Evolutionary conservation across 2,329 filamentous ascomycete genomes (phyloP), one percentile per base, ranked within the genome.

Genomic region (Amylocarpus encephaloides): DNA sequence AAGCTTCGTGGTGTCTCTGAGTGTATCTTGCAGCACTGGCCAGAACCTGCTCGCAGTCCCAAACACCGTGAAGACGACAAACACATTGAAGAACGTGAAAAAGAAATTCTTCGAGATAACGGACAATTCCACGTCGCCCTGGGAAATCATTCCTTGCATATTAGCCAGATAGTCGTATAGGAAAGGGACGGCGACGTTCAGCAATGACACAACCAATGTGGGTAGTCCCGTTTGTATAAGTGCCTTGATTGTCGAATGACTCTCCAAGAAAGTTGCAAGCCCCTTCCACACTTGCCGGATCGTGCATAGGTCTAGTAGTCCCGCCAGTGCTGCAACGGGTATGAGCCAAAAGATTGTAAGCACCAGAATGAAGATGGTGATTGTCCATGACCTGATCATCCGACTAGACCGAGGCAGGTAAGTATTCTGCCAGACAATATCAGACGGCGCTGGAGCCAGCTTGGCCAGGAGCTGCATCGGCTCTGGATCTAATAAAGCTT

Each of bases 41-140:
- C 82, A 82, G 63, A 95, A 87, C 48, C 84, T 81, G 35, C 85
- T 82, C 1, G 82, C 88, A 4, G 90, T 89, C 48, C 86, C 87
- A 41, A 95, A 87, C 22, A 93, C 78, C 1, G 92, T 94, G 67
- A 97, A 96, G 40, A 97, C 81, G 45, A 97, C 79, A 70, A 98
- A 98, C 50, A 97, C 88, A 70, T 98, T 98, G 79, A 98, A 97
- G 70, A 98, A 98, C 9, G 87, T 91, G 67, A 98, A 98, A 76
- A 97, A 95, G 71, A 97, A 98, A 69, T 97, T 98, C 72, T 98
- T 98, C 48, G 89, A 95, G 58, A 98, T 92, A 40, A 94, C 77
- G 0, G 93, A 97, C 6, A 98, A 76, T 68, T 97, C 93, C 18
- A 98, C 84, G 55, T 98, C 93, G 40, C 89, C 89, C 60, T 90